Evolutionary conservation across 495 filamentous ascomycete species (phyloP).

Genomic region (Rusavskia elegans): DNA sequence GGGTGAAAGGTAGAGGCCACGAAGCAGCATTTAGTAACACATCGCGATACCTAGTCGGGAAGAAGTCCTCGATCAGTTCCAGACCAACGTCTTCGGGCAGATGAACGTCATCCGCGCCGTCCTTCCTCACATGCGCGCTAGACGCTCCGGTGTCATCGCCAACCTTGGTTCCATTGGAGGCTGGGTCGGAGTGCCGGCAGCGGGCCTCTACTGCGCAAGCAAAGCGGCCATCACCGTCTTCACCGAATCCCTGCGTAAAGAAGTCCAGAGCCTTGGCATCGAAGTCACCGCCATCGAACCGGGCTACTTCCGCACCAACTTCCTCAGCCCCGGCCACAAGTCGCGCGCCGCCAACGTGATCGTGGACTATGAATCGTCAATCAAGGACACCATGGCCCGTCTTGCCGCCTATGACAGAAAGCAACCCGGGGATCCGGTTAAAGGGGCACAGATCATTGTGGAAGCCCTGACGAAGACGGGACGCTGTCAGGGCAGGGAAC

Average conservation of each 20-base stretch:
- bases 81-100: conserved; percentile 35
- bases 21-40: background rate
- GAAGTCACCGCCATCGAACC: conserved; percentile 23
- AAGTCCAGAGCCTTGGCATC: conserved; percentile 18
- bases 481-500: too few relatives aligned
- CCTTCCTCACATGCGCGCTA: conserved; percentile 27
- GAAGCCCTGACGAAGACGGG: too few relatives aligned
- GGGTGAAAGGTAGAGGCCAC: background rate
- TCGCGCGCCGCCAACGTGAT: too few relatives aligned
- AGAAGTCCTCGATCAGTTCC: conserved; percentile 22
- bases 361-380: too few relatives aligned
- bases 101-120: conserved; percentile 26
- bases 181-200: conserved; percentile 5
- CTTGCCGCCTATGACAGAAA: too few relatives aligned
- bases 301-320: conserved; percentile 21
- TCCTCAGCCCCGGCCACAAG: background rate
- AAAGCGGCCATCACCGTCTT: conserved; percentile 18
- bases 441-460: too few relatives aligned
- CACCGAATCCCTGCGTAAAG: conserved; percentile 13
- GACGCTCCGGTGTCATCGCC: conserved; percentile 21
- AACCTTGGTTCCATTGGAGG: conserved; percentile 25
- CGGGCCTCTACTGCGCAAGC: conserved; percentile 18
- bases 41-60: conserved; percentile 14
- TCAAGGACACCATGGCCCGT: too few relatives aligned
- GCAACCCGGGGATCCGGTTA: too few relatives aligned